phyloP scores from a whole-genome alignment of 805 yeast species.

The Osmozyma mogii region DNA sequence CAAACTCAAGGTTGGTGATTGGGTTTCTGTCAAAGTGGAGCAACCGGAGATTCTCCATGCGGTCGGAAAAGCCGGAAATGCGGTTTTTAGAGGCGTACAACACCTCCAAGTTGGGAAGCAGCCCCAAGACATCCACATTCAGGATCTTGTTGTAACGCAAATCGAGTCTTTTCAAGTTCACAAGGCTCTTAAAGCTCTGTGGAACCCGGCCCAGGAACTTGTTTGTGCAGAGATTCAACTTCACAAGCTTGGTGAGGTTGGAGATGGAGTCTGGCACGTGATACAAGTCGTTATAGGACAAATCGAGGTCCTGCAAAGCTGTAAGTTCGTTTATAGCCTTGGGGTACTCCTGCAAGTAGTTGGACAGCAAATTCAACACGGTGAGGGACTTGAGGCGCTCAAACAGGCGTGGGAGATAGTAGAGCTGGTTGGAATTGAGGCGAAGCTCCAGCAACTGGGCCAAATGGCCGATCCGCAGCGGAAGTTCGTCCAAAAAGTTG shows the following conservation, averaged over 20 bases:
- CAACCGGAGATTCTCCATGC: slow-evolving; percentile 54
- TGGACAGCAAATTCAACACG: slow-evolving; percentile 71
- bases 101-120: slow-evolving; percentile 59
- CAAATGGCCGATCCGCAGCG: slow-evolving; percentile 48
- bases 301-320: slow-evolving; percentile 58
- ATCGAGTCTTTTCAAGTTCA: slow-evolving; percentile 62
- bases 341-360: slow-evolving; percentile 55
- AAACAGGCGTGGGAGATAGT: slow-evolving; percentile 53
- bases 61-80: slow-evolving; percentile 61
- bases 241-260: slow-evolving; percentile 51
- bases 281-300: slow-evolving; percentile 72
- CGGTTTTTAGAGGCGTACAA: slow-evolving; percentile 67
- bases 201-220: slow-evolving; percentile 48
- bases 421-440: slow-evolving; percentile 69
- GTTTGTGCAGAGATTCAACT: slow-evolving; percentile 71
- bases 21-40: slow-evolving; percentile 80
- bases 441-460: slow-evolving; percentile 49
- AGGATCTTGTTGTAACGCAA: slow-evolving; percentile 60
- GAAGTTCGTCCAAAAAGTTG: slow-evolving; percentile 62
- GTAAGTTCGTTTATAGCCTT: slow-evolving; percentile 54
- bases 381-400: slow-evolving; percentile 46
- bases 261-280: slow-evolving; percentile 55
- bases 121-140: slow-evolving; percentile 48
- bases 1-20: slow-evolving; percentile 56
- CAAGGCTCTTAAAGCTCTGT: slow-evolving; percentile 41